Evolutionary conservation across 1,284 basidiomycete species (phyloP), one percentile per base, ranked within the genome.

Genomic region (Apiotrichum akiyoshidainum): DNA sequence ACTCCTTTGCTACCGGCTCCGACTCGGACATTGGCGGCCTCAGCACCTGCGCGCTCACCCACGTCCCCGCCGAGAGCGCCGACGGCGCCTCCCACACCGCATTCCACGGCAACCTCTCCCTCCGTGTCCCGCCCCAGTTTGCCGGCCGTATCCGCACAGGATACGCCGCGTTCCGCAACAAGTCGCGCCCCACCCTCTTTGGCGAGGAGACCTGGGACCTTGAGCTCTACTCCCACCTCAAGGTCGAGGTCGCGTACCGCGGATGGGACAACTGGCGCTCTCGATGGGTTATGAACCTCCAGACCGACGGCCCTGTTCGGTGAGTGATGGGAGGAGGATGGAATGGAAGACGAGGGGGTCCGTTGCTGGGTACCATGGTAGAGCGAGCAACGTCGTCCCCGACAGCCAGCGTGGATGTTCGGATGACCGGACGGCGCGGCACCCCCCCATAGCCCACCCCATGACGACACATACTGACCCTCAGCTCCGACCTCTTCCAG

Each of bases 121-220:
- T 76, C 11, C 67, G 70, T 35, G 71, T 82, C 0, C 75, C 74
- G 7, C 66, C 66, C 26, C 55, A 66, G 34, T 71, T 67, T 48
- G 60, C 66, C 26, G 73, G 73, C 1, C 68, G 67, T 50, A 77
- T 81, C 47, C 64, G 79, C 47, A 79, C 78, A 13, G 81, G 80
- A 0, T 82, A 81, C 61, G 81, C 80, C 1, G 81, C 76, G 9
- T 80, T 82, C 58, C 71, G 81, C 46, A 82, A 80, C 64, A 75
- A 75, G 54, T 73, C 73, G 22, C 68, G 79, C 17, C 75, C 78
- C 8, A 78, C 78, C 10, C 65, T 82, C 14, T 80, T 81, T 53
- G 80, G 80, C 35, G 75, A 75, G 49, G 77, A 79, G 55, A 76
- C 72, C 9, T 81, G 81, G 78, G 78, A 81, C 68, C 70, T 81